A percentile compares a stretch with the other conserved stretches of the same genome.
These are phyloP conservation scores for Mycena epipterygia DNA, from an alignment of 768 basidiomycete species.

Conservation along the genomic window DNA sequence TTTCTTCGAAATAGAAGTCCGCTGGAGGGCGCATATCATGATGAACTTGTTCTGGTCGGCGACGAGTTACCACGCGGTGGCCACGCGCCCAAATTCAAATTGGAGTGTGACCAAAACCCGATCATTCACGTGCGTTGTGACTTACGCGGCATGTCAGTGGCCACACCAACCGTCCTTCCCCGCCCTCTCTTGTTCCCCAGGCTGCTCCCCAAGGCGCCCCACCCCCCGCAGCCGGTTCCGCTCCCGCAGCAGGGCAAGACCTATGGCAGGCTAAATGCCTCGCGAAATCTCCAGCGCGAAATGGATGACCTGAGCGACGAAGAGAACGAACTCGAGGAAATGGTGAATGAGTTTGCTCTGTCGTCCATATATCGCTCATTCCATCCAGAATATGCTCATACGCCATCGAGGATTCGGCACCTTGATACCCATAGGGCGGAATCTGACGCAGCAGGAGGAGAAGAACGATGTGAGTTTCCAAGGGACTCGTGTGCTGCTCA, in stretches of 20 bases:
- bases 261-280: constrained; percentile 70
- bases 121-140: not conserved
- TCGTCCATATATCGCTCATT: constrained; percentile 21
- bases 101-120: not conserved
- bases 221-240: constrained; percentile 76
- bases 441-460: constrained; percentile 83
- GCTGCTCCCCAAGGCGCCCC: constrained; percentile 75
- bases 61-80: no score
- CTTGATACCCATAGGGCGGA: constrained; percentile 80
- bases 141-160: constrained; percentile 54
- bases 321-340: constrained; percentile 84
- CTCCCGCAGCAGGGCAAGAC: constrained; percentile 62
- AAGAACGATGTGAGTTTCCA: constrained; percentile 78
- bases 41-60: no score
- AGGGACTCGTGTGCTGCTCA: not conserved
- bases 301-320: constrained; percentile 90
- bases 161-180: constrained; percentile 82
- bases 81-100: no score
- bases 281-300: constrained; percentile 79
- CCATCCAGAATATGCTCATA: constrained; percentile 66
- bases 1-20: no score
- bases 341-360: constrained; percentile 56
- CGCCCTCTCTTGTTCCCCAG: constrained; percentile 72
- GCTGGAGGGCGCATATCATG: no score
- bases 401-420: constrained; percentile 76